Base-by-base conservation (phyloP, 805 yeast genomes). In the Candida mattraensis region DNA sequence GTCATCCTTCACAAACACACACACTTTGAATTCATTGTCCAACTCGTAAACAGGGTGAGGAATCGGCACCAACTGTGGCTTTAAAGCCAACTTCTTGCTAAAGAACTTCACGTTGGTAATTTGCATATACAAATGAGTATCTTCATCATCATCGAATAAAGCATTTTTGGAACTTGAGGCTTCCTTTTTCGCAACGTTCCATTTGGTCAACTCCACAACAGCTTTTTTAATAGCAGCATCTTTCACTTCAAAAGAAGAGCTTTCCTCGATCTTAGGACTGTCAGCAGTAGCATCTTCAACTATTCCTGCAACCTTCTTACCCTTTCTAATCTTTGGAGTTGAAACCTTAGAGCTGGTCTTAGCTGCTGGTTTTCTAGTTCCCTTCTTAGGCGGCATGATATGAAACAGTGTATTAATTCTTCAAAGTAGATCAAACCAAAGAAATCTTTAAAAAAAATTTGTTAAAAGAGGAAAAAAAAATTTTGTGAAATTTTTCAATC, bases 1-100 rank as follows among this genome's bases (percentile, higher is more conserved):
- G 38, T 68, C 61, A 54, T 88, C 95, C 50, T 86, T 78, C 30
- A 86, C 76, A 44, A 87, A 71, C 44, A 80, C 63, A 63, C 87
- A 88, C 29, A 78, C 70, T 30, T 70, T 67, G 42, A 76, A 62
- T 20, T 70, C 74, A 15, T 55, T 51, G 28, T 69, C 72, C 33
- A 60, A 60, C 30, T 62, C 52, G 51, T 67, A 63, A 28, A 76
- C 58, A 3, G 83, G 62, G 52, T 80, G 69, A 42, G 62, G 50
- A 32, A 81, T 58, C 22, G 61, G 48, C 28, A 80, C 61, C 35
- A 67, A 44, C 50, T 70, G 73, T 18, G 83, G 78, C 54, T 80
- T 80, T 46, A 80, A 69, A 30, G 74, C 69, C 23, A 70, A 70
- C 58, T 81, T 78, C 25, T 75, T 67, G 6, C 83, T 64, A 58